A percentile compares a stretch with the other conserved stretches of the same genome.
phyloP scores from a whole-genome alignment of 805 yeast species.

The Sugiyamaella lignohabitans region DNA sequence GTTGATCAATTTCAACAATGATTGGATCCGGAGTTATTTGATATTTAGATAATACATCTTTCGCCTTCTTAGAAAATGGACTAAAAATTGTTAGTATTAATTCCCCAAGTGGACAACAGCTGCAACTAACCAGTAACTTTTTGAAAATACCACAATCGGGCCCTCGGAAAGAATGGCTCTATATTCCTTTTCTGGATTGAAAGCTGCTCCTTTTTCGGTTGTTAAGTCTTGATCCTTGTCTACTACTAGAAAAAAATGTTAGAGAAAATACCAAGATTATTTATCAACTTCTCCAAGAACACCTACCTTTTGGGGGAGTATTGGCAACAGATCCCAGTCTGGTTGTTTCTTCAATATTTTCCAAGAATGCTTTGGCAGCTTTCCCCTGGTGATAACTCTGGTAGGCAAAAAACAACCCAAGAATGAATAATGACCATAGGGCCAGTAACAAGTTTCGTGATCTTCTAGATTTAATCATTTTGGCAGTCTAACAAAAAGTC shows the following conservation, averaged over 20 bases:
- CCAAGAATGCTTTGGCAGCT: conserved; percentile 10
- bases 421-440: conserved; percentile 34
- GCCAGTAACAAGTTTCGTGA: conserved; percentile 39
- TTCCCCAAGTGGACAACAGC: conserved; percentile 34
- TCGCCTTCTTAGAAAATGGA: conserved; percentile 71
- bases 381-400: conserved; percentile 26
- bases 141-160: conserved; percentile 51
- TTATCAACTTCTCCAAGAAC: no score
- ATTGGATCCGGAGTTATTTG: conserved; percentile 64
- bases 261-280: no score
- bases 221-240: conserved; percentile 21
- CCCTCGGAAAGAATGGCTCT: conserved; percentile 50
- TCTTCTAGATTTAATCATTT: conserved; percentile 32
- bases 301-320: not conserved
- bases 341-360: conserved; percentile 14
- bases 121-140: conserved; percentile 34
- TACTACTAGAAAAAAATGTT: not conserved
- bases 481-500: not conserved
- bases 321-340: conserved; percentile 6
- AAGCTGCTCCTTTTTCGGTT: conserved; percentile 28
- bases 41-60: conserved; percentile 57
- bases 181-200: conserved; percentile 50
- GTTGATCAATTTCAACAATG: conserved; percentile 77
- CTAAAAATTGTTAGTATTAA: conserved; percentile 1
- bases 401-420: conserved; percentile 30